phyloP scores from a whole-genome alignment of 495 filamentous ascomycete species.

The Cetradonia linearis region DNA sequence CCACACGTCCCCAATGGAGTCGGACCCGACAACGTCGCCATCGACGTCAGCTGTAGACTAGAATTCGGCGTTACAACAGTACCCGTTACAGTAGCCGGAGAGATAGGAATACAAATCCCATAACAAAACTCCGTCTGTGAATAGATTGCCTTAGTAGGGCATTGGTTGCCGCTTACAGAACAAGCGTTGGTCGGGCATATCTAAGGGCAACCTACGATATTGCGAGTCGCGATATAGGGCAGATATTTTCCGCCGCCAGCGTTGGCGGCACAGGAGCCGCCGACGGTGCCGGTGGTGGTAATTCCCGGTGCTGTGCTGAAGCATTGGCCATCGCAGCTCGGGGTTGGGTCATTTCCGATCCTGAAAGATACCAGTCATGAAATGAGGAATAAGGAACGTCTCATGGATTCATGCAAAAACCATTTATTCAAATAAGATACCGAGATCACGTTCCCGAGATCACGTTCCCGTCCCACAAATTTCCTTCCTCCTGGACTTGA shows the following conservation, averaged over 20 bases:
- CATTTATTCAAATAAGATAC: no score
- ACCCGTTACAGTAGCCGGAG: neutral
- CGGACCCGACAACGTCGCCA: neutral
- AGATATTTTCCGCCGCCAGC: neutral
- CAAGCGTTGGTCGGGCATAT: neutral
- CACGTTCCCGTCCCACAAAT: no score
- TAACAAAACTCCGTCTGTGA: neutral
- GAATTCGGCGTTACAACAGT: neutral
- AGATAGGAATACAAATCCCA: neutral
- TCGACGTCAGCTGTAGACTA: neutral
- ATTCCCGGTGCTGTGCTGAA: constrained; percentile 2
- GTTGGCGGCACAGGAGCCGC: neutral
- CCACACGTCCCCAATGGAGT: neutral
- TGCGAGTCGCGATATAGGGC: neutral
- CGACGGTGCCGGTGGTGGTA: neutral
- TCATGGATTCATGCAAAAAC: no score
- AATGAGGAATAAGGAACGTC: no score
- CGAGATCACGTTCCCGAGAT: no score
- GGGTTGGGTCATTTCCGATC: no score
- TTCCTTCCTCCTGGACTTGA: no score
- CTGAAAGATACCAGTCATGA: no score
- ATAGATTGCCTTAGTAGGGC: no score
- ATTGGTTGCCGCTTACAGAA: neutral
- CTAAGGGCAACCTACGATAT: neutral
- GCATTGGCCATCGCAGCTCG: neutral